These are phyloP conservation scores for Liriodendron chinense DNA, from an alignment of 164 flowering plant genomes.

Conservation along the genomic window DNA sequence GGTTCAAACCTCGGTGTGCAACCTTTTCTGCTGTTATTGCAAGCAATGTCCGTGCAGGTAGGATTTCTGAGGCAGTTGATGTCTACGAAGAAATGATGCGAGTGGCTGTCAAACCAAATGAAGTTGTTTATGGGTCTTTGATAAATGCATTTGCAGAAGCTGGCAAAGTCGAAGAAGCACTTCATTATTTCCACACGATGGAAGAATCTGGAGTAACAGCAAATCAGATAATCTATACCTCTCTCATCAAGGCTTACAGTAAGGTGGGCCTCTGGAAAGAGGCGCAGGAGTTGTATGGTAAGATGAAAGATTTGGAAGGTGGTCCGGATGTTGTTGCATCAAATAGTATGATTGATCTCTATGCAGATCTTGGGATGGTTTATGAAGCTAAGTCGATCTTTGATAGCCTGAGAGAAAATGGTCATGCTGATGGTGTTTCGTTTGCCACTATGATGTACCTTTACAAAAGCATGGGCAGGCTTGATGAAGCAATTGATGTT, in stretches of 20 bases:
- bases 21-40: slow-evolving; percentile 79
- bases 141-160: slow-evolving; percentile 79
- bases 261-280: slow-evolving; percentile 63
- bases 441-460: slow-evolving; percentile 80
- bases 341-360: slow-evolving; percentile 73
- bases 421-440: slow-evolving; percentile 66
- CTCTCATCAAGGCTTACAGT: slow-evolving; percentile 78
- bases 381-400: slow-evolving; percentile 69
- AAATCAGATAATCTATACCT: slow-evolving; percentile 71
- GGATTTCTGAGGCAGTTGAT: slow-evolving; percentile 59
- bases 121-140: slow-evolving; percentile 74
- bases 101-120: slow-evolving; percentile 71
- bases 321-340: slow-evolving; percentile 80
- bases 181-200: slow-evolving; percentile 58
- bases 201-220: slow-evolving; percentile 54
- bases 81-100: slow-evolving; percentile 55
- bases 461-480: slow-evolving; percentile 76
- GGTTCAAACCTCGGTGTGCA: slow-evolving; percentile 58
- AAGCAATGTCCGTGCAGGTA: slow-evolving; percentile 51
- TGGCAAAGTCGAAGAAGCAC: slow-evolving; percentile 72
- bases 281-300: slow-evolving; percentile 55
- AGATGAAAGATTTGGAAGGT: slow-evolving; percentile 50
- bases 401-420: slow-evolving; percentile 45
- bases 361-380: slow-evolving; percentile 72
- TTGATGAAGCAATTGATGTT: slow-evolving; percentile 70